Base-by-base conservation (phyloP, 2,329 filamentous ascomycete genomes). In the Aspergillus novofumigatus region DNA sequence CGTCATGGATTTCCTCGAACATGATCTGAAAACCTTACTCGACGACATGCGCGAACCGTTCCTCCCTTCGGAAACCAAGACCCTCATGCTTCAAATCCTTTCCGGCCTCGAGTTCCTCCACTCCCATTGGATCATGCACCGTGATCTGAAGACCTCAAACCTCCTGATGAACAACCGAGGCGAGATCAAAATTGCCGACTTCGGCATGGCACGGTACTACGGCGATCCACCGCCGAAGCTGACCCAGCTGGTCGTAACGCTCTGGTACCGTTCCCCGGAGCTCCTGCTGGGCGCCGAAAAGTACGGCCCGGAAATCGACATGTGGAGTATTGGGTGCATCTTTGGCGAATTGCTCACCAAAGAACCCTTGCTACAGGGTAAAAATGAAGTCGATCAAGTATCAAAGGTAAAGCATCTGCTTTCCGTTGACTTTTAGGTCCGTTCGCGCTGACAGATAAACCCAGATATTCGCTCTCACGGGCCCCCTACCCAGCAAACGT, bases 291-390 rank as follows among this genome's bases (percentile, higher is more conserved):
- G 94, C 5, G 80, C 90, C 0, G 83, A 84, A 38, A 82, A 81
- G 17, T 99, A 99, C 77, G 87, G 83, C 58, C 78, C 82, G 1
- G 84, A 89, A 59, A 82, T 97, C 65, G 94, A 97, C 76, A 89
- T 97, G 83, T 99, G 94, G 94, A 95, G 90, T 75, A 80, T 97
- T 3, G 94, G 94, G 11, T 97, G 94, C 76, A 92, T 99, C 69
- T 96, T 99, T 70, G 93, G 88, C 59, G 94, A 99, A 77, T 83
- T 99, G 3, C 80, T 97, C 21, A 87, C 86, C 38, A 89, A 91
- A 61, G 87, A 92, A 61, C 91, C 93, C 0, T 73, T 97, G 1
- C 80, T 99, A 0, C 91, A 91, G 67, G 93, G 92, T 51, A 89
- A 87, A 69, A 97, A 96, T 75, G 94, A 99, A 77, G 92, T 96